These are phyloP conservation scores for Termitomyces sp. DNA, from an alignment of 1,284 basidiomycete species.

Conservation along the genomic window DNA sequence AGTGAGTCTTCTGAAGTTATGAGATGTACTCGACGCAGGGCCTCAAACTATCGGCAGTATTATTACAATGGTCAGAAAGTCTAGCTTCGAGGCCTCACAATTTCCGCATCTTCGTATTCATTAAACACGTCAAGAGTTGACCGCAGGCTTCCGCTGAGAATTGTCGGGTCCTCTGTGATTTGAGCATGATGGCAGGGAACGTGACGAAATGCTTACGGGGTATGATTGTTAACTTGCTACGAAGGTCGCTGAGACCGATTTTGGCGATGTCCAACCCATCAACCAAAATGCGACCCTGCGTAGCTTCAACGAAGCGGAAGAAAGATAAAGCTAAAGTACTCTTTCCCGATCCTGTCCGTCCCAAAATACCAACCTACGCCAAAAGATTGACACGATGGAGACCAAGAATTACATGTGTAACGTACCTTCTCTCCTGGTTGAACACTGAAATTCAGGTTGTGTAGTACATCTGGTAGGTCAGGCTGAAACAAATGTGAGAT, in stretches of 20 bases:
- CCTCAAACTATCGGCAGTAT: conserved; percentile 59
- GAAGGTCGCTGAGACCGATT: conserved; percentile 85
- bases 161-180: conserved; percentile 79
- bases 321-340: conserved; percentile 89
- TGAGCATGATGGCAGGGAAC: neutral
- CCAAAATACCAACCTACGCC: conserved; percentile 77
- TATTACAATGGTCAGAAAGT: neutral
- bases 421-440: conserved; percentile 67
- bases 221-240: conserved; percentile 86
- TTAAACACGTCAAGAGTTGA: conserved; percentile 89
- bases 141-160: conserved; percentile 82
- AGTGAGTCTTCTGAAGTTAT: conserved; percentile 56
- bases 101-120: conserved; percentile 83
- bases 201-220: conserved; percentile 55
- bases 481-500: conserved; percentile 39
- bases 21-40: conserved; percentile 83
- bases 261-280: conserved; percentile 86
- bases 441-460: conserved; percentile 76
- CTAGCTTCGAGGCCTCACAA: conserved; percentile 40
- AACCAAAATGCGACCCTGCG: conserved; percentile 76
- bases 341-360: conserved; percentile 87
- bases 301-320: conserved; percentile 93
- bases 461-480: conserved; percentile 82
- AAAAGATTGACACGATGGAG: neutral
- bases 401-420: neutral